Evolutionary conservation across 2,329 filamentous ascomycete genomes (phyloP), one percentile per base, ranked within the genome.

Genomic region (Ilyonectria destructans): DNA sequence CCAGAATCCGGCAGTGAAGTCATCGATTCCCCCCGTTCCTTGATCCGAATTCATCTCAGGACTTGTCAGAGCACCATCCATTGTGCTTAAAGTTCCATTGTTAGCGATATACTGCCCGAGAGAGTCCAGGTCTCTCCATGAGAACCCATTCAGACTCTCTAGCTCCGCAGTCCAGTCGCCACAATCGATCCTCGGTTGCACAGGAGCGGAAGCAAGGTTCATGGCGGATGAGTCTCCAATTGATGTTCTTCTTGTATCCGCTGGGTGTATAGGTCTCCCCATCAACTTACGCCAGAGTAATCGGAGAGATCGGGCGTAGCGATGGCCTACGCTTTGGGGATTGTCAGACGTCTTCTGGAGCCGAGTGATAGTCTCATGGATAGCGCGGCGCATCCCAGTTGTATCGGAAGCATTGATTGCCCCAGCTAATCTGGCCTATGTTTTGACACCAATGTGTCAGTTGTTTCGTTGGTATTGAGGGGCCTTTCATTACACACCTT

Each of bases 221-320:
- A 15, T 56, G 2, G 58, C 29, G 8, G 64, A 21, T 15, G 64
- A 15, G 21, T 62, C 15, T 58, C 62, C 3, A 23, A 19, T 3
- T 26, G 63, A 15, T 17, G 45, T 43, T 52, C 56, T 40, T 48
- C 57, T 8, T 52, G 64, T 69, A 54, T 66, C 2, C n/a, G 21
- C 48, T 15, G 43, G 37, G 9, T 51, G 51, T n/a, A 49, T 35
- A 7, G 66, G 54, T 35, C 64, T 71, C 15, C 71, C 73, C 1
- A 76, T 40, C 29, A 76, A 73, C 65, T 79, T 86, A 33, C 87
- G 83, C 90, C 89, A 91, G 2, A 92, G 78, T 17, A 91, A 82
- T 49, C 89, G 86, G 0, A 92, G 81, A 1, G 91, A 85, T 19
- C 87, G 84, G 4, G 89, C 87, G 71, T 91, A 92, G 15, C 90